phyloP scores from a whole-genome alignment of 176 grass and related monocot genomes.

The Guadua angustifolia region DNA sequence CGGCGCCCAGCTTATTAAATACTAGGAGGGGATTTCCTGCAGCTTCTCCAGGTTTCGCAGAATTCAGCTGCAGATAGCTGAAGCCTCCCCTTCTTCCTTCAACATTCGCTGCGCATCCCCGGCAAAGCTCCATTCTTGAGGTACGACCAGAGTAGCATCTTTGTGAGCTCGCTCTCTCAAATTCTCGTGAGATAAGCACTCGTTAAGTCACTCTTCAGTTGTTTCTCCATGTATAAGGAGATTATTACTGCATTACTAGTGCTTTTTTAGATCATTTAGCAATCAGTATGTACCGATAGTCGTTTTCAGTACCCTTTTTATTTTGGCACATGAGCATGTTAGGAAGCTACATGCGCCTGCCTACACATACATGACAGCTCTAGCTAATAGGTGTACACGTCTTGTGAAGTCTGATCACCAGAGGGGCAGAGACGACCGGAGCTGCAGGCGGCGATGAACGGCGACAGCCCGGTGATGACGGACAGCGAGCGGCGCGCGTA shows the following conservation, averaged over 20 bases:
- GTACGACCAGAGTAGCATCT: neutral
- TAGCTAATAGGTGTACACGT: neutral
- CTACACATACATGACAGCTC: neutral
- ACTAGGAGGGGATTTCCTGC: neutral
- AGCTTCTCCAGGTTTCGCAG: slow-evolving; percentile 11
- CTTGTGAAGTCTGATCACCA: neutral
- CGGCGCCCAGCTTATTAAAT: slow-evolving; percentile 26
- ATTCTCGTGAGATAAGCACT: too few relatives aligned
- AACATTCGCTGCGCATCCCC: too few relatives aligned
- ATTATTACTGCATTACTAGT: neutral
- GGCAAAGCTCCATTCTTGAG: neutral
- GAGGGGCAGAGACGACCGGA: neutral
- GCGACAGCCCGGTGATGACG: slow-evolving; percentile 62
- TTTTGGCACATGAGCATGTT: neutral
- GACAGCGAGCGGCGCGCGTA: slow-evolving; percentile 63
- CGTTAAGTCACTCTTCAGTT: neutral
- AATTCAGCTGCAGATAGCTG: neutral
- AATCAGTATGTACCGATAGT: neutral
- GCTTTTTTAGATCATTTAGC: neutral
- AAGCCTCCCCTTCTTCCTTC: too few relatives aligned
- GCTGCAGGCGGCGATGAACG: slow-evolving; percentile 48
- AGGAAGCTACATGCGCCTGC: neutral
- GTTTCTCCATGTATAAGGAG: neutral
- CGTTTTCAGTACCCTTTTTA: neutral
- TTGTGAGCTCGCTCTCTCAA: neutral